Evolutionary conservation across 2,329 filamentous ascomycete species (phyloP), one percentile per base, ranked within the genome.

Genomic region (Delphinella strobiligena): DNA sequence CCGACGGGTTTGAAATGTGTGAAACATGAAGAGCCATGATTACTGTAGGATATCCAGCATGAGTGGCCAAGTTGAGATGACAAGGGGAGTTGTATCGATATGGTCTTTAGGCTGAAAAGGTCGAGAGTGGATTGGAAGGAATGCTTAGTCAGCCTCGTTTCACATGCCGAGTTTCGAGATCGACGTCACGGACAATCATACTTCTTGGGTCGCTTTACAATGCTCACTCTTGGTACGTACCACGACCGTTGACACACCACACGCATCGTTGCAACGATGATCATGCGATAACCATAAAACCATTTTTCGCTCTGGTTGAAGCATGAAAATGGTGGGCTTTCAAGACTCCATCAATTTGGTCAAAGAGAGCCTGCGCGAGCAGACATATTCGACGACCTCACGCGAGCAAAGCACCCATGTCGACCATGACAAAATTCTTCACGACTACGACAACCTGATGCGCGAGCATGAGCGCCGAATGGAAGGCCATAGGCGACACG

Each of bases 371-470:
- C 19, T 39, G 11, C 31, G 27, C 17, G 41, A 34, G 5, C 32
- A 39, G 19, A 36, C 38, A n/a, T 32, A 15, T 9, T 35, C 31
- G 5, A 19, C 15, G 5, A 30, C 38, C 3, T 34, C 35, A 15
- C 35, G 34, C 32, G 36, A 39, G 15, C 36, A 32, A n/a, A 12
- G 7, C 22, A 36, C 22, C 4, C 36, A 38, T 16, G 36, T 31
- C 22, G 36, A 43, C 16, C 45, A 47, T 31, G 42, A 33, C 14
- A 19, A 33, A 31, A 45, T 47, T 24, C 24, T 47, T 19, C 38
- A 38, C 37, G 41, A 42, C 14, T 41, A 45, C 32, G 42, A 37
- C 11, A 33, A 32, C 8, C 38, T 38, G 30, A 37, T 44, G 33
- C 29, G 40, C 5, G 38, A 38, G 17, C 42, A 44, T 19, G 42